Base-by-base conservation (phyloP, 148 eudicot species). In the Beta vulgaris region DNA sequence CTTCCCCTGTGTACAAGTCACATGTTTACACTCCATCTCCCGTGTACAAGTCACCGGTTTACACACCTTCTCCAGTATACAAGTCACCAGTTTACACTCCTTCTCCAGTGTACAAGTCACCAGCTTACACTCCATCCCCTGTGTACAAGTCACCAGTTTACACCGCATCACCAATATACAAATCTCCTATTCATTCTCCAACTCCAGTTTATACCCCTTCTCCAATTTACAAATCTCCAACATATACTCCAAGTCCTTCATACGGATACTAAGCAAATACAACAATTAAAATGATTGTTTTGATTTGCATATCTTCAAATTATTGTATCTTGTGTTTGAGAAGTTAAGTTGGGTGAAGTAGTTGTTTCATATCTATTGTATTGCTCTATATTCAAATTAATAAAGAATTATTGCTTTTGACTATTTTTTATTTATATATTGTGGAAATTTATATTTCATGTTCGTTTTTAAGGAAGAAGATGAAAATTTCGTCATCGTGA, bases 171-270 rank as follows among this genome's bases (percentile, higher is more conserved):
- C 21, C 58, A 0, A 25, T 26, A 53, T 53, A n/a, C 64, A 59
- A 32, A 25, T 26, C 62, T 2, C 64, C 75, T 2, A 4, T 9
- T 18, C 60, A 73, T 23, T 28, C 13, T 31, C 12, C 37, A 60
- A 60, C 65, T 31, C 65, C 65, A 60, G 9, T 13, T 12, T 60
- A 60, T 0, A 60, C 65, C 9, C 65, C 36, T 11, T 54, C 59
- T 0, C 28, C 70, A 2, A 10, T 31, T 2, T 73, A 73, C 54
- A 73, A 73, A 28, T 40, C 31, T 13, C 76, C 76, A 5, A 19
- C 26, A 46, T 73, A 73, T 32, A 73, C 58, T 62, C 77, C 77
- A 59, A 40, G 54, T 10, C 75, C 75, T 57, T 18, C 75, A 57
- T 58, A 39, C 12, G 66, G 53, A 3, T 57, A 72, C 10, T 72